Percentiles rank a stretch among this genome's conserved stretches.
phyloP scores from a whole-genome alignment of 805 yeast genomes.

The Candida loeiensis region DNA sequence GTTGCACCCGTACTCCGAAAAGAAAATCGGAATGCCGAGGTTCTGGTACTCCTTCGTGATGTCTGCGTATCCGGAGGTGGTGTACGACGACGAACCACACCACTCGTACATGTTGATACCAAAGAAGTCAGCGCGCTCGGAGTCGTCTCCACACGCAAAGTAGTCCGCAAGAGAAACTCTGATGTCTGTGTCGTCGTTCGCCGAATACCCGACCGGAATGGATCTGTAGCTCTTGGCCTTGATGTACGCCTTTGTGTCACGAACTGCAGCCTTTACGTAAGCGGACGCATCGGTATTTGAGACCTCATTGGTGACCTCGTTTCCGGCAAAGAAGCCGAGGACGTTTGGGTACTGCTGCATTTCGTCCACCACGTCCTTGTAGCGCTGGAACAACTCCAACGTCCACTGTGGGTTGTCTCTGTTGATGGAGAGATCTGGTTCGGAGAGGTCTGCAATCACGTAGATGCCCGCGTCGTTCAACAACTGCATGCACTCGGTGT shows the following conservation, averaged over 20 bases:
- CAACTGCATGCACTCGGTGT: conserved; percentile 62
- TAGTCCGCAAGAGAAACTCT: conserved; percentile 69
- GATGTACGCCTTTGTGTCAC: conserved; percentile 73
- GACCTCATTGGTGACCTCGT: conserved; percentile 69
- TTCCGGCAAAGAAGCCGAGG: conserved; percentile 83
- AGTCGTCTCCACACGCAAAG: conserved; percentile 69
- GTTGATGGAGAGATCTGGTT: conserved; percentile 61
- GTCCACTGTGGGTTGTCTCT: conserved; percentile 64
- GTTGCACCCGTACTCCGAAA: conserved; percentile 84
- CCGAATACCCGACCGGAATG: conserved; percentile 80
- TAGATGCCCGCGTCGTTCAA: conserved; percentile 84
- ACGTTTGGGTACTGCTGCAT: conserved; percentile 69
- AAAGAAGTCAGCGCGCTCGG: conserved; percentile 70
- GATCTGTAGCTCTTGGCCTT: conserved; percentile 54
- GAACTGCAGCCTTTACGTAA: conserved; percentile 76
- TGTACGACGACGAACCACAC: conserved; percentile 68
- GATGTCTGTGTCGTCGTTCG: conserved; percentile 68
- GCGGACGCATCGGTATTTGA: conserved; percentile 74
- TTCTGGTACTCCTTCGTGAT: conserved; percentile 63
- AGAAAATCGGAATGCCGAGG: conserved; percentile 69
- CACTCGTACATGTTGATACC: conserved; percentile 90
- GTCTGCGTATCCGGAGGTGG: conserved; percentile 59
- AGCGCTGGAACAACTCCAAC: conserved; percentile 59
- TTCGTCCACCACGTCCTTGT: conserved; percentile 64
- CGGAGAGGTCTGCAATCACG: conserved; percentile 82